phyloP scores from a whole-genome alignment of 345 rosid genomes.

The Abelmoschus esculentus region DNA sequence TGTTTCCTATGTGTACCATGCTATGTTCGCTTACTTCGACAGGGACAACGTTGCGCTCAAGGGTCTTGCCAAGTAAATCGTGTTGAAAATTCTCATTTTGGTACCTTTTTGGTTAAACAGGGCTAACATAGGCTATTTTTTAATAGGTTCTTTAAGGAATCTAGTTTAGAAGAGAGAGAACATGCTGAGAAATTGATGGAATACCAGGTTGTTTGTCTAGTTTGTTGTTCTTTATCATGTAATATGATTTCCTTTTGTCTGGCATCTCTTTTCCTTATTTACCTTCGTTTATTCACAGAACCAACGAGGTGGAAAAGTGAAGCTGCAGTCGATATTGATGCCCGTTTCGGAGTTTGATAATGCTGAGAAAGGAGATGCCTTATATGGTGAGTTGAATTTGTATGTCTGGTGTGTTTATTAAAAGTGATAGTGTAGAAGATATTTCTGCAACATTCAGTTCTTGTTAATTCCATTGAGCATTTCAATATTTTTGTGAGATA shows the following conservation, averaged over 20 bases:
- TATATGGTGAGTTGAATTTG: constrained; percentile 48
- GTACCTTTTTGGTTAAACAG: background rate
- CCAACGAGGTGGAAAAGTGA: constrained; percentile 85
- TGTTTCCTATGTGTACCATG: constrained; percentile 86
- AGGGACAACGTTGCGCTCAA: constrained; percentile 81
- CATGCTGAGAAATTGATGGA: constrained; percentile 94
- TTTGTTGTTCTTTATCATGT: background rate
- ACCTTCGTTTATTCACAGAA: constrained; percentile 32
- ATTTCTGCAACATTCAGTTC: no score
- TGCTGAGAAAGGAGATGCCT: constrained; percentile 87
- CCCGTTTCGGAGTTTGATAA: constrained; percentile 83
- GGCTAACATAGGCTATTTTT: background rate
- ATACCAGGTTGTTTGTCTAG: constrained; percentile 53
- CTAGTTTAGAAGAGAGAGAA: constrained; percentile 83
- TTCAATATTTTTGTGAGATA: no score
- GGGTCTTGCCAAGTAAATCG: constrained; percentile 84
- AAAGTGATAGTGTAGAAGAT: background rate
- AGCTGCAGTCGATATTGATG: constrained; percentile 54
- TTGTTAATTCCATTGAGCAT: no score
- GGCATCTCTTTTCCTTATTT: background rate
- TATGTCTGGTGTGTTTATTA: background rate
- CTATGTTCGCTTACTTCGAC: constrained; percentile 84
- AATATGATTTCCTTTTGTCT: background rate
- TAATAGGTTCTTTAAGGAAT: constrained; percentile 80
- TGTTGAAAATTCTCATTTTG: background rate